Evolutionary conservation across 2,329 filamentous ascomycete genomes (phyloP).

Genomic region (Fusarium proliferatum): DNA sequence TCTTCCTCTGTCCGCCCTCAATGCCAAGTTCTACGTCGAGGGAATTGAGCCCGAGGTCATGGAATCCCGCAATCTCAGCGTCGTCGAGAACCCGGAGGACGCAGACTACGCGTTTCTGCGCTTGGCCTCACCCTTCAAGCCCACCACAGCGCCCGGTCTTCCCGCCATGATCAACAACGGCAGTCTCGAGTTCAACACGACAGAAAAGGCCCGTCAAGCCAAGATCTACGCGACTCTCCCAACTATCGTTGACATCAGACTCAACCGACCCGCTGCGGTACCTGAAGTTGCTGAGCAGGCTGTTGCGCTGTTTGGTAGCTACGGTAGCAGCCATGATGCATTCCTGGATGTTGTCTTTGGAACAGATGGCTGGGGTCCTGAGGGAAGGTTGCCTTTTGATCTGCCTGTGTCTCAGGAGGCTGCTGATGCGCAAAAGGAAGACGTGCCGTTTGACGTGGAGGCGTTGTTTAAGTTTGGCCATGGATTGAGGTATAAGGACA

Average conservation of each 20-base stretch:
- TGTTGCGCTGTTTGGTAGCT: constrained; percentile 54
- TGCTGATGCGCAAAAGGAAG: constrained; percentile 49
- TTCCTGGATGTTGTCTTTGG: constrained; percentile 58
- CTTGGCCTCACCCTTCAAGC: constrained; percentile 52
- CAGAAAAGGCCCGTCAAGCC: constrained; percentile 42
- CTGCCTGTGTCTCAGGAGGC: constrained; percentile 57
- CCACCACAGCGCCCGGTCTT: constrained; percentile 49
- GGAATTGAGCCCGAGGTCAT: constrained; percentile 29
- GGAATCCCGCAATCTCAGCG: constrained; percentile 43
- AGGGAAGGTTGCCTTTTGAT: constrained; percentile 54
- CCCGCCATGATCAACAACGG: constrained; percentile 54
- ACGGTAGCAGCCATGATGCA: constrained; percentile 53
- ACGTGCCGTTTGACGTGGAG: constrained; percentile 46
- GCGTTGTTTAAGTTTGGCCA: constrained; percentile 48
- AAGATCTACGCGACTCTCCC: constrained; percentile 53
- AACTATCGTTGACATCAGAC: constrained; percentile 57
- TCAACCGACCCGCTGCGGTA: constrained; percentile 55
- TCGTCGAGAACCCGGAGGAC: constrained; percentile 51
- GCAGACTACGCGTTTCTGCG: constrained; percentile 57
- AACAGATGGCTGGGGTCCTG: constrained; percentile 46
- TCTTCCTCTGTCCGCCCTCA: constrained; percentile 13
- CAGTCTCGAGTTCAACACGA: constrained; percentile 53
- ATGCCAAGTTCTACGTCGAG: constrained; percentile 41
- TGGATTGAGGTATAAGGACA: constrained; percentile 49
- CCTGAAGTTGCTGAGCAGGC: constrained; percentile 55